phyloP scores from a whole-genome alignment of 1,139 yeast genomes.

The Scheffersomyces titani region DNA sequence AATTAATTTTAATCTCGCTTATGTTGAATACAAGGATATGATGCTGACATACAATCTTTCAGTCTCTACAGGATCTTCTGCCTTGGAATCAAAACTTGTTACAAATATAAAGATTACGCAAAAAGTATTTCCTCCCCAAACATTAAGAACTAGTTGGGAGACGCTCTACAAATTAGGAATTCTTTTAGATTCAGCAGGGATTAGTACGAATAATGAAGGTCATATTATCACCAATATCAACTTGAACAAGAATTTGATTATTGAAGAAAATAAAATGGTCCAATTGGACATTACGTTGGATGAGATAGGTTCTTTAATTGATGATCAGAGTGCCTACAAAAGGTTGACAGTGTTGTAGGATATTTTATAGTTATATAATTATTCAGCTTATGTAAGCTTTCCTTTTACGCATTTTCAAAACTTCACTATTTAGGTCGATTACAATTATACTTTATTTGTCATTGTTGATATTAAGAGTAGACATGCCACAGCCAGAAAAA shows the following conservation, averaged over 20 bases:
- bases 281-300: constrained; percentile 49
- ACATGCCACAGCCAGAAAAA: constrained; percentile 14
- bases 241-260: constrained; percentile 29
- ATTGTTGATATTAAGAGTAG: background rate
- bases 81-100: constrained; percentile 30
- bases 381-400: background rate
- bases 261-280: constrained; percentile 50
- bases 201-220: constrained; percentile 37
- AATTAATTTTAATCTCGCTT: constrained; percentile 74
- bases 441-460: background rate
- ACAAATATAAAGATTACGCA: constrained; percentile 40
- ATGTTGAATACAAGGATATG: constrained; percentile 70
- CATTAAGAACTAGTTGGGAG: constrained; percentile 60
- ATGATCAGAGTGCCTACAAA: constrained; percentile 31
- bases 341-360: constrained; percentile 31
- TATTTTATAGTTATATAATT: background rate
- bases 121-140: constrained; percentile 50
- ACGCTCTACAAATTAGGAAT: constrained; percentile 38
- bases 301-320: constrained; percentile 38
- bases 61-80: constrained; percentile 30
- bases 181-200: constrained; percentile 34
- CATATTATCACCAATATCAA: constrained; percentile 30
- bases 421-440: background rate
- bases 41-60: constrained; percentile 48
- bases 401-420: background rate